Percentiles rank a stretch among this genome's conserved stretches.
These are phyloP conservation scores for Schwanniomyces etchellsii DNA, from an alignment of 1,139 yeast genomes.

Conservation along the genomic window DNA sequence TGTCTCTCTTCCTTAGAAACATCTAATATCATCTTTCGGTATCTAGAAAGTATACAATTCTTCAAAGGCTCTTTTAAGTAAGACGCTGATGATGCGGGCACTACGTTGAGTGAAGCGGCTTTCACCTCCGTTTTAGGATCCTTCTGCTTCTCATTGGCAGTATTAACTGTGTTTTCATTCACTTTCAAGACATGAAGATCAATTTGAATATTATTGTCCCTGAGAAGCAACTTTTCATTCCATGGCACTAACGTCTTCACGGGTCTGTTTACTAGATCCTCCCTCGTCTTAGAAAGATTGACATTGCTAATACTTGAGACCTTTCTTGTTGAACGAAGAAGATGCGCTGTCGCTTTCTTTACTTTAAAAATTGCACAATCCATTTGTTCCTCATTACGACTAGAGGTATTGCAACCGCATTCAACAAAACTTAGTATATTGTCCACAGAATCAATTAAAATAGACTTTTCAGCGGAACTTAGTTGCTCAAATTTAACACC, in stretches of 20 bases:
- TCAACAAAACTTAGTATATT: conserved; percentile 50
- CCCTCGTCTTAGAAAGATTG: conserved; percentile 33
- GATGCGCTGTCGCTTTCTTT: conserved; percentile 54
- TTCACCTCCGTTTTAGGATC: not conserved
- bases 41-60: not conserved
- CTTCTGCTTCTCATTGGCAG: not conserved
- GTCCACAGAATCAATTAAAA: conserved; percentile 55
- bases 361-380: conserved; percentile 56
- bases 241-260: conserved; percentile 33
- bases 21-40: not conserved
- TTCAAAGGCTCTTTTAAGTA: not conserved
- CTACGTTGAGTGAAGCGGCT: not conserved
- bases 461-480: conserved; percentile 44
- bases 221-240: conserved; percentile 27
- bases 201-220: conserved; percentile 26
- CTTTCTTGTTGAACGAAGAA: conserved; percentile 54
- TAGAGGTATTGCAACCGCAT: conserved; percentile 61
- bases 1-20: not conserved
- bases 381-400: conserved; percentile 28
- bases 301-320: conserved; percentile 37
- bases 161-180: not conserved
- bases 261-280: conserved; percentile 32
- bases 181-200: conserved; percentile 9
- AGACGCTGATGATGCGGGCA: not conserved
- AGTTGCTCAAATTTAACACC: conserved; percentile 42